These are phyloP conservation scores for Fusarium pseudocircinatum DNA, from an alignment of 2,329 filamentous ascomycete genomes.

Conservation along the genomic window DNA sequence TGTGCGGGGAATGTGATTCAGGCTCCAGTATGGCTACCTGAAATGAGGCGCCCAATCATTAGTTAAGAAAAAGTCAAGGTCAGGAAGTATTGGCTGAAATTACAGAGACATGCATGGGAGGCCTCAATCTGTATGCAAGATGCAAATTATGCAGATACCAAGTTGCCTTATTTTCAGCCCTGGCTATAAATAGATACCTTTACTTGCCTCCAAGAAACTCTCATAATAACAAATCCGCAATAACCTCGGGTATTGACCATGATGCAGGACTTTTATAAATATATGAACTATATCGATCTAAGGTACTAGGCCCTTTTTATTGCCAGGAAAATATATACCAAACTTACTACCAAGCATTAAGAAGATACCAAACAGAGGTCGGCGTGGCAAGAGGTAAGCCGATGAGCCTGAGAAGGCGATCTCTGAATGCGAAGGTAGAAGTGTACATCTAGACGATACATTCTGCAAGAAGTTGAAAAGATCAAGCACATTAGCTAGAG, in stretches of 20 bases:
- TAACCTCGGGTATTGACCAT: neutral
- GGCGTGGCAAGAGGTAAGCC: accelerated
- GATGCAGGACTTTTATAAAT: accelerated
- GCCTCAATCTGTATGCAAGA: neutral
- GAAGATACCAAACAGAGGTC: accelerated
- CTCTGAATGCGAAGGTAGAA: accelerated
- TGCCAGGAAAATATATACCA: accelerated
- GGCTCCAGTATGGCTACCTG: neutral
- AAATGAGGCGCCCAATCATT: accelerated
- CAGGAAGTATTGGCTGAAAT: accelerated
- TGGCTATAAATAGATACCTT: neutral
- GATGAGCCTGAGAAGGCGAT: neutral
- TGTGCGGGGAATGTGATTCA: neutral
- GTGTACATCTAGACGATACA: neutral
- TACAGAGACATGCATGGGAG: accelerated
- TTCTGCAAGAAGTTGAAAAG: neutral
- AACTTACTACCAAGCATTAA: no score
- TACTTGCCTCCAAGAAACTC: neutral
- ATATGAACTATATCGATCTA: no score
- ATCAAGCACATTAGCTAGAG: accelerated
- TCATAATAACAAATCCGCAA: accelerated
- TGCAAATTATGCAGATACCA: neutral
- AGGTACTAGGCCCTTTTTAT: neutral
- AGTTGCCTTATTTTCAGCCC: neutral
- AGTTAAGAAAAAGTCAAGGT: accelerated